Evolutionary conservation across 495 filamentous ascomycete genomes (phyloP).

Genomic region (Trichoderma parareesei): DNA sequence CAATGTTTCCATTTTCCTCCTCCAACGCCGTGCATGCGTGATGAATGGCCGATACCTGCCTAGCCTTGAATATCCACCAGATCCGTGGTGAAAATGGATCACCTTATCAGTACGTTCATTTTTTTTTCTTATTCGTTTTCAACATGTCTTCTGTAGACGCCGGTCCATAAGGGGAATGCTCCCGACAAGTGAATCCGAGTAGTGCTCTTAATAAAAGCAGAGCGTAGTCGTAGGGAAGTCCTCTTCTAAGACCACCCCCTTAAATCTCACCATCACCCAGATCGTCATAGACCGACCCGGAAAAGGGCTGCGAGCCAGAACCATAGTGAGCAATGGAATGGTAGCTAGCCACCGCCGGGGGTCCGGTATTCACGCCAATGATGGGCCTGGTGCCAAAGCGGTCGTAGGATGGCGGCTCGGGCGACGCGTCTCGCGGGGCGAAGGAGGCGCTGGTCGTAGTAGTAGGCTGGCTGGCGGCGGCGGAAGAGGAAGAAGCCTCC

Average conservation of each 20-base stretch:
- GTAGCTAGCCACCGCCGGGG: no score
- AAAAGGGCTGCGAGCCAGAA: no score
- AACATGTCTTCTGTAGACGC: no score
- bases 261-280: not conserved
- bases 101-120: not conserved
- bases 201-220: no score
- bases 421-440: no score
- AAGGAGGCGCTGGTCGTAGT: not conserved
- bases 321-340: no score
- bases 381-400: no score
- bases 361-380: no score
- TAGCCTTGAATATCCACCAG: not conserved
- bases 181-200: no score
- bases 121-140: not conserved
- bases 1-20: not conserved
- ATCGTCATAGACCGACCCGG: not conserved
- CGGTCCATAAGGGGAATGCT: no score
- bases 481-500: not conserved
- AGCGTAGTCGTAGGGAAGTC: no score
- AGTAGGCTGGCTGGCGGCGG: not conserved
- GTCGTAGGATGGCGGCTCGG: no score
- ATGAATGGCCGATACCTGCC: not conserved
- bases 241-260: not conserved
- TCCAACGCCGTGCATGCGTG: not conserved
- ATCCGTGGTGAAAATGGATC: not conserved